phyloP scores from a whole-genome alignment of 2,329 filamentous ascomycete genomes.

The Hypoxylon sp. region DNA sequence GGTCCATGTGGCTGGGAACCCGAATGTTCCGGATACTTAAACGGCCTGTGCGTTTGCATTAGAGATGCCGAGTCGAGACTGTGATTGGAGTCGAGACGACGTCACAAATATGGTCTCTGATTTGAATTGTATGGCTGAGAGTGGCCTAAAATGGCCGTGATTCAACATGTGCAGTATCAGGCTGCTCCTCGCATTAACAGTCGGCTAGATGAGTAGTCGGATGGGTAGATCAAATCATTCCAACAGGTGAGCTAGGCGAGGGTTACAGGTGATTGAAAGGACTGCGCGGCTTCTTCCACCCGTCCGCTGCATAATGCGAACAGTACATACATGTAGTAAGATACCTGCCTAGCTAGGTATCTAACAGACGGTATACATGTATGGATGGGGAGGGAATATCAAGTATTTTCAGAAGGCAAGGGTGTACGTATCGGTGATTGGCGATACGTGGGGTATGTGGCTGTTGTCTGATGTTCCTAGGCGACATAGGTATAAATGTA shows the following conservation, averaged over 20 bases:
- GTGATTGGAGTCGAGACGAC: slow-evolving; percentile 7
- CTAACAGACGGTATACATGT: neutral
- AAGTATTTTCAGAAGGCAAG: slow-evolving; percentile 7
- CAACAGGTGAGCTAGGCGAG: slow-evolving; percentile 9
- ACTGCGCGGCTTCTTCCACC: slow-evolving; percentile 28
- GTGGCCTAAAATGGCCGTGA: neutral
- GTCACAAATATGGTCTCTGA: slow-evolving; percentile 1
- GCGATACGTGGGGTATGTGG: slow-evolving; percentile 22
- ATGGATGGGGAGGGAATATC: neutral
- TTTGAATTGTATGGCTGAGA: slow-evolving; percentile 8
- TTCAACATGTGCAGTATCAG: slow-evolving; percentile 8
- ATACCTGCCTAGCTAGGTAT: neutral
- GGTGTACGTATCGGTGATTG: slow-evolving; percentile 3
- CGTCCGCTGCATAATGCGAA: slow-evolving; percentile 20
- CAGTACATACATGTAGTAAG: neutral
- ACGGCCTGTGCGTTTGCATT: slow-evolving; percentile 48
- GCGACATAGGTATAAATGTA: neutral
- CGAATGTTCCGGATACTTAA: slow-evolving; percentile 39
- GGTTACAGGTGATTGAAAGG: slow-evolving; percentile 22
- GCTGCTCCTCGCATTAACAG: slow-evolving; percentile 11
- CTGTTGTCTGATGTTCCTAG: slow-evolving; percentile 2
- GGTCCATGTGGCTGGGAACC: slow-evolving; percentile 40
- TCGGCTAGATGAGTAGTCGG: slow-evolving; percentile 17
- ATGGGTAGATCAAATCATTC: slow-evolving; percentile 10
- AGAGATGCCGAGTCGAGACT: slow-evolving; percentile 22